Evolutionary conservation across 805 yeast genomes (phyloP).

Genomic region (Zygoascus tannicola): DNA sequence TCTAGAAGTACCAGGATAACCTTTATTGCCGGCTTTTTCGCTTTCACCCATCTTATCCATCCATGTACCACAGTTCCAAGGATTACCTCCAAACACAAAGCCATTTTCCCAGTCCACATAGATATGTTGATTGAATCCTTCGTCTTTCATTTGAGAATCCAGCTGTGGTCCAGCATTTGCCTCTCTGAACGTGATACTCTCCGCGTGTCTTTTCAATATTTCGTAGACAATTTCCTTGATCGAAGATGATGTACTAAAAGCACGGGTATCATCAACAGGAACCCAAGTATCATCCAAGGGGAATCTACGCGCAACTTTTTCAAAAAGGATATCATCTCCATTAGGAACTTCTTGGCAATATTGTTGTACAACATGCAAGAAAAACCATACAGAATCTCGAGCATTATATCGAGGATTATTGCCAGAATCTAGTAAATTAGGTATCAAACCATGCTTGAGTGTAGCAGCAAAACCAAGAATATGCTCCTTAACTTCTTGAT

Average conservation of each 20-base stretch:
- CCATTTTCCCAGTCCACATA: constrained; percentile 86
- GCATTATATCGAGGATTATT: constrained; percentile 92
- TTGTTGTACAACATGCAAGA: constrained; percentile 79
- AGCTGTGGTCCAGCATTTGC: constrained; percentile 88
- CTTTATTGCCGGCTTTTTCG: constrained; percentile 67
- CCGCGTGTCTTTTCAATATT: constrained; percentile 78
- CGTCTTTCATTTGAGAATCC: constrained; percentile 86
- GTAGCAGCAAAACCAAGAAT: constrained; percentile 84
- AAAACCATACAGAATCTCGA: constrained; percentile 96
- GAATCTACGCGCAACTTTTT: constrained; percentile 69
- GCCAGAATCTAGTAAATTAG: constrained; percentile 87
- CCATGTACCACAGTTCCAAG: constrained; percentile 96
- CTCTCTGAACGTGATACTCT: constrained; percentile 78
- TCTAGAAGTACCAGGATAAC: constrained; percentile 96
- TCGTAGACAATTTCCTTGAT: constrained; percentile 75
- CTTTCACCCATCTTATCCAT: constrained; percentile 99
- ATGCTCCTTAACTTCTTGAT: constrained; percentile 69
- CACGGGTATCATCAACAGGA: constrained; percentile 56
- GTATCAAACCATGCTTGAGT: constrained; percentile 89
- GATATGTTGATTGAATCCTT: constrained; percentile 81
- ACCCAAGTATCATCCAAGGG: constrained; percentile 82
- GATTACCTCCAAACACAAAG: constrained; percentile 82
- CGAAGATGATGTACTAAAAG: constrained; percentile 62
- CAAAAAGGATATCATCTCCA: constrained; percentile 59
- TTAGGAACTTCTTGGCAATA: constrained; percentile 59